Evolutionary conservation across 2,329 filamentous ascomycete species (phyloP).

Genomic region (Clathrospora elynae): DNA sequence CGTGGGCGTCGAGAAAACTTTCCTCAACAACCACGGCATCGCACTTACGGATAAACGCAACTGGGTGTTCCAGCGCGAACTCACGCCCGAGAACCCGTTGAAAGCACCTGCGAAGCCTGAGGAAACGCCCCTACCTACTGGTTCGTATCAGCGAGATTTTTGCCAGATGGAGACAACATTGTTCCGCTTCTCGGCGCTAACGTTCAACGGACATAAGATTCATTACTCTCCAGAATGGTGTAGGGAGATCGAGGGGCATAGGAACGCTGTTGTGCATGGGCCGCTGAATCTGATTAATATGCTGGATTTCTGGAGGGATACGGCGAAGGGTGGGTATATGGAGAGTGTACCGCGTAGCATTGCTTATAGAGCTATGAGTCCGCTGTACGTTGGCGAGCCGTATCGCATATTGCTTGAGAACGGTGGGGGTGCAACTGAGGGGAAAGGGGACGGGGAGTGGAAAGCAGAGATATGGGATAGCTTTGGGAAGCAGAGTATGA

Average conservation of each 20-base stretch:
- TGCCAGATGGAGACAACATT: conserved; percentile 72
- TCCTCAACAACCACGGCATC: conserved; percentile 46
- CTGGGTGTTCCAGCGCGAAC: conserved; percentile 54
- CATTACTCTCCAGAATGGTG: conserved; percentile 80
- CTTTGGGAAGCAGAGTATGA: conserved; percentile 42
- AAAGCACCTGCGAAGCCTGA: conserved; percentile 33
- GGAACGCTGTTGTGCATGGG: conserved; percentile 80
- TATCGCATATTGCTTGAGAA: conserved; percentile 37
- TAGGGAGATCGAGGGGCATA: conserved; percentile 72
- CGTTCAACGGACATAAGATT: conserved; percentile 91
- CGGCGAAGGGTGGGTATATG: conserved; percentile 12
- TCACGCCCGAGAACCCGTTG: conserved; percentile 43
- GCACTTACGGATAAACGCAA: conserved; percentile 46
- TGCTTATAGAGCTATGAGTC: conserved; percentile 40
- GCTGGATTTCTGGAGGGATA: conserved; percentile 44
- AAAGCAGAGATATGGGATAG: conserved; percentile 40
- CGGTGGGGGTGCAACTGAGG: neutral
- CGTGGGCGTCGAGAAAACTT: conserved; percentile 62
- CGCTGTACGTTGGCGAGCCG: conserved; percentile 39
- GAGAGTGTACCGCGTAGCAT: conserved; percentile 35
- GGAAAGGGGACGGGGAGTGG: conserved; percentile 19
- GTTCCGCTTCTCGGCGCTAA: conserved; percentile 89
- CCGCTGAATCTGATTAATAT: conserved; percentile 70
- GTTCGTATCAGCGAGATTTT: conserved; percentile 56
- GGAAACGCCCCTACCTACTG: conserved; percentile 26